Base-by-base conservation (phyloP, 768 basidiomycete species). In the Xanthoconium purpureum region DNA sequence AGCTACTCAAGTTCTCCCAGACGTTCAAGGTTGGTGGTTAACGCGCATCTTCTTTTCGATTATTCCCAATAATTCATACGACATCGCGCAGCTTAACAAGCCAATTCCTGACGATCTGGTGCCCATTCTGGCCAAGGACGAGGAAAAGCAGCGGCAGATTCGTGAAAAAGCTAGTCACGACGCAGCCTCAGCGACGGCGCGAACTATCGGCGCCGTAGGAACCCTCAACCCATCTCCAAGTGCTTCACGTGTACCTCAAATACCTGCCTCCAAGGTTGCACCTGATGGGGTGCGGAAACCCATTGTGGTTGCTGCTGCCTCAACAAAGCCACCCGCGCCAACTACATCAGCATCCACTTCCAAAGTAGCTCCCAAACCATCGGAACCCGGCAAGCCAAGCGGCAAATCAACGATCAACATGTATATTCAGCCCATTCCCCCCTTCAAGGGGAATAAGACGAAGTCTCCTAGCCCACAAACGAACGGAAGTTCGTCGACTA, bases 21-120 rank as follows among this genome's bases (percentile, higher is more conserved):
- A 88, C 74, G 63, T 99, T 99, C 86, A 96, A 97, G 84, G 95
- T 94, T 45, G 45, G 79, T 63, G 18, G 50, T 57, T 45, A n/a
- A 30, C 6, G 17, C 24, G 2, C 42, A 24, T 17, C 51, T 35
- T 47, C 18, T 18, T 7, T 29, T 37, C 33, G 14, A 47, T 55
- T 3, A 45, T 58, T 43, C 20, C 18, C 9, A 14, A 20, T 47
- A 13, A 48, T 60, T 42, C 20, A 40, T 44, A 24, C 13, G 33
- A 28, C 28, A 45, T 52, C 28, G 36, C 48, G 13, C 62, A 95
- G 92, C 83, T 96, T 48, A 96, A 95, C 70, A 89, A 94, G 69
- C 93, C 92, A 17, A 94, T 98, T 60, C 95, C 96, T 14, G 91
- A 93, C 30, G 96, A 98, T 67, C 82, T 98, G 50, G 88, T 98